phyloP scores from a whole-genome alignment of 768 basidiomycete genomes.

The Neoboletus subvelutipes region DNA sequence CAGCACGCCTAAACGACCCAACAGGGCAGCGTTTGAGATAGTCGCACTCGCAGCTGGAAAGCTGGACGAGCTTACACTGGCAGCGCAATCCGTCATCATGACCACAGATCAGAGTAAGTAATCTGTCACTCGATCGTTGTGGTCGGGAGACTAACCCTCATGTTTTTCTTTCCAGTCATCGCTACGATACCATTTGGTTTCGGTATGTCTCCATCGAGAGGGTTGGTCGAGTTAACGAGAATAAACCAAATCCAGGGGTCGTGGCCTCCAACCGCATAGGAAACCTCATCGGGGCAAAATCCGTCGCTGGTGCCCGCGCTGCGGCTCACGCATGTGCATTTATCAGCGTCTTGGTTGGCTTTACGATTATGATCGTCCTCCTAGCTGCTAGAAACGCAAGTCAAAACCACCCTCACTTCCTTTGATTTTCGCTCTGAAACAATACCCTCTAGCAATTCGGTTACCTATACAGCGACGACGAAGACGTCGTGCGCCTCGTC shows the following conservation, averaged over 20 bases:
- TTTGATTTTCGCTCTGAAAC: neutral
- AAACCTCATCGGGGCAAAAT: slow-evolving; percentile 64
- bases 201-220: slow-evolving; percentile 32
- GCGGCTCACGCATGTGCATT: slow-evolving; percentile 65
- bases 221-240: neutral
- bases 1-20: neutral
- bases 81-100: slow-evolving; percentile 79
- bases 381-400: slow-evolving; percentile 57
- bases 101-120: slow-evolving; percentile 70
- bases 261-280: slow-evolving; percentile 73
- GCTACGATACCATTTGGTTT: slow-evolving; percentile 78
- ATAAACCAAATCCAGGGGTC: slow-evolving; percentile 42
- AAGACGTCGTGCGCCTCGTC: slow-evolving; percentile 49
- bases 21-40: slow-evolving; percentile 79
- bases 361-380: slow-evolving; percentile 57
- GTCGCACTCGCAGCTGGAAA: slow-evolving; percentile 76
- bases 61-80: slow-evolving; percentile 63
- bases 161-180: slow-evolving; percentile 43
- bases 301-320: slow-evolving; percentile 50
- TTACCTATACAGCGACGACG: slow-evolving; percentile 67
- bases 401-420: neutral
- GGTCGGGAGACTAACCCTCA: neutral
- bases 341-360: slow-evolving; percentile 59
- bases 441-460: slow-evolving; percentile 49
- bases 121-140: neutral